Conservation (phyloP, 805 yeast species). For the Yarrowia osloensis region DNA sequence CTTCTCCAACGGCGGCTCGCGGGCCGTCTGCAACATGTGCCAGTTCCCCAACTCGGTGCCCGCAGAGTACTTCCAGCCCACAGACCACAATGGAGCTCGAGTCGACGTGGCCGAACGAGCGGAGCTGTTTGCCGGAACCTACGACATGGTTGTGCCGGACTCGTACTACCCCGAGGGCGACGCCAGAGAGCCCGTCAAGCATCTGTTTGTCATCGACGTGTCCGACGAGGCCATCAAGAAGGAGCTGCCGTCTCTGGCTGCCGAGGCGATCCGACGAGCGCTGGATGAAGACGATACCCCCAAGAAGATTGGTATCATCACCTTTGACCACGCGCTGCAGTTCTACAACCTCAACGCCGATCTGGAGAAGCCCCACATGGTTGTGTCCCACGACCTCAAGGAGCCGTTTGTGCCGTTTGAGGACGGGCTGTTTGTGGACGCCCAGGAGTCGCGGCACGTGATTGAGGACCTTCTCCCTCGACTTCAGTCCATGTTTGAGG, state of each 20-base stretch:
- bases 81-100: conserved; percentile 63
- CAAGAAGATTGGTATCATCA: conserved; percentile 64
- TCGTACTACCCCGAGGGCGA: conserved; percentile 57
- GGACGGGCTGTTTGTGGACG: conserved; percentile 76
- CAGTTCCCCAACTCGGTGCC: conserved; percentile 72
- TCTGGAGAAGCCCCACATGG: conserved; percentile 58
- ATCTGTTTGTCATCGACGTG: conserved; percentile 73
- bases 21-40: conserved; percentile 84
- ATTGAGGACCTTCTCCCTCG: conserved; percentile 69
- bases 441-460: conserved; percentile 60
- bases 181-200: conserved; percentile 57
- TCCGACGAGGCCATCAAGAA: conserved; percentile 58
- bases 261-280: conserved; percentile 67
- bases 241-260: conserved; percentile 62
- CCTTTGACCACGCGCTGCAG: conserved; percentile 71
- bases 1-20: conserved; percentile 58
- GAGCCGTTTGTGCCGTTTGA: conserved; percentile 82
- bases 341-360: conserved; percentile 67
- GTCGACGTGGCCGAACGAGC: conserved; percentile 66
- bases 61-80: conserved; percentile 61
- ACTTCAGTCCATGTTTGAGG: conserved; percentile 52
- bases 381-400: conserved; percentile 66
- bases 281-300: conserved; percentile 48
- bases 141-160: conserved; percentile 77
- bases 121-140: conserved; percentile 79